phyloP scores from a whole-genome alignment of 2,329 filamentous ascomycete species.

The Penicillium sp. region DNA sequence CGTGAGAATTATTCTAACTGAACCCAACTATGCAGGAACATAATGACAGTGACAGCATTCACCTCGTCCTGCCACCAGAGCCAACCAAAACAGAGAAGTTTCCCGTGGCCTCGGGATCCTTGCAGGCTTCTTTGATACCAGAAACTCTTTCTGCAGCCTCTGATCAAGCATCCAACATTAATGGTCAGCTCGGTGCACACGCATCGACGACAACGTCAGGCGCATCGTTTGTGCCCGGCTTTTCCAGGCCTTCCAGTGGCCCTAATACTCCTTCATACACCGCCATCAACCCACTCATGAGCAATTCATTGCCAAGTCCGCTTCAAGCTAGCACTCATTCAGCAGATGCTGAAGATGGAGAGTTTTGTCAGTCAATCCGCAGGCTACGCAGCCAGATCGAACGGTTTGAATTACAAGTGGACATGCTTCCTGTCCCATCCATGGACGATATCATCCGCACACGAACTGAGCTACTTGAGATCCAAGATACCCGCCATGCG shows the following conservation, averaged over 20 bases:
- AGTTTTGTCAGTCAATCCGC: background rate
- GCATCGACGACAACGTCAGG: background rate
- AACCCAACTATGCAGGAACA: background rate
- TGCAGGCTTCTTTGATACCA: background rate
- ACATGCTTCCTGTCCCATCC: constrained; percentile 29
- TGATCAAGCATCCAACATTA: background rate
- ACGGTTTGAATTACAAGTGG: constrained; percentile 31
- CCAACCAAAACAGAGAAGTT: background rate
- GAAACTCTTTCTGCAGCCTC: background rate
- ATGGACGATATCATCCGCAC: constrained; percentile 33
- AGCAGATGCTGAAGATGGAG: background rate
- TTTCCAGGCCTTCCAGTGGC: background rate
- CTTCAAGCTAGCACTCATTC: background rate
- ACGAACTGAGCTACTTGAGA: constrained; percentile 33
- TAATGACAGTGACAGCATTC: constrained; percentile 1
- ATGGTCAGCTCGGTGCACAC: background rate
- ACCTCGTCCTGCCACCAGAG: constrained; percentile 9
- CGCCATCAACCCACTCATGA: background rate
- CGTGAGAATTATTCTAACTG: background rate
- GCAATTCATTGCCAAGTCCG: background rate
- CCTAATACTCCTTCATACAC: background rate
- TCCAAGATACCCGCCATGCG: constrained; percentile 36
- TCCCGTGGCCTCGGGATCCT: background rate
- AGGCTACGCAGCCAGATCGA: constrained; percentile 25
- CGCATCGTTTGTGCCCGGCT: background rate